Conservation (phyloP, 2,329 filamentous ascomycete genomes). For the Trichophyton schoenleinii region DNA sequence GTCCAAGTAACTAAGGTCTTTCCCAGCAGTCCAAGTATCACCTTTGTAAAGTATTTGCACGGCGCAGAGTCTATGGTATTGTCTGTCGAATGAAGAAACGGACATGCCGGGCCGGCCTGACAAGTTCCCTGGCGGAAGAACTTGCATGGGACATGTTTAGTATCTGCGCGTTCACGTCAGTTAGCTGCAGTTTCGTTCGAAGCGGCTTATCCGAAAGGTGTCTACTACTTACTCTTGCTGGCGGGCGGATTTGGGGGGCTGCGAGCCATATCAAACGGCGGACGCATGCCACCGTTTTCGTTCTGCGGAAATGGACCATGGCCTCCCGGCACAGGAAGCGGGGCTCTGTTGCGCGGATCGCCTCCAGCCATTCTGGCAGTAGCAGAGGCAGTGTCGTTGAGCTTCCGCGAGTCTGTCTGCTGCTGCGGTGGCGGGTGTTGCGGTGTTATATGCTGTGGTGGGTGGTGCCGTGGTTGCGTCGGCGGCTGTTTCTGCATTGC, state of each 20-base stretch:
- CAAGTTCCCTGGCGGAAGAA: constrained; percentile 96
- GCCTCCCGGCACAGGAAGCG: constrained; percentile 27
- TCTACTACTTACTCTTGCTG: constrained; percentile 27
- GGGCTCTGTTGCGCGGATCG: constrained; percentile 32
- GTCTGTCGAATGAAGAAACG: constrained; percentile 88
- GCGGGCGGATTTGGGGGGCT: constrained; percentile 33
- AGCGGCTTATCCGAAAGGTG: neutral
- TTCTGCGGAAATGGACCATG: constrained; percentile 24
- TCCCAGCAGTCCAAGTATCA: constrained; percentile 27
- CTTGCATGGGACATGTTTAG: constrained; percentile 96
- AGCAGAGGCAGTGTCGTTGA: constrained; percentile 6
- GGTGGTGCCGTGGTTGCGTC: constrained; percentile 4
- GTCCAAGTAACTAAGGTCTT: neutral
- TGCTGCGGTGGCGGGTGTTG: constrained; percentile 10
- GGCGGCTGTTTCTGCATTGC: constrained; percentile 2
- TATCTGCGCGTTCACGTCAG: constrained; percentile 46
- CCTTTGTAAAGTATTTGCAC: constrained; percentile 99
- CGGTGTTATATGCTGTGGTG: constrained; percentile 3
- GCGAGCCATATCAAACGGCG: constrained; percentile 33
- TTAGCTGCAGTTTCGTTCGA: neutral
- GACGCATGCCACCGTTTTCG: constrained; percentile 32
- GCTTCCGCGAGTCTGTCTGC: constrained; percentile 1
- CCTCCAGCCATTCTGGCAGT: constrained; percentile 20
- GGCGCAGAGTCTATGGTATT: constrained; percentile 68
- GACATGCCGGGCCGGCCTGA: constrained; percentile 90